Conservation (phyloP, 2,329 filamentous ascomycete species). For the Colletotrichum costaricense region DNA sequence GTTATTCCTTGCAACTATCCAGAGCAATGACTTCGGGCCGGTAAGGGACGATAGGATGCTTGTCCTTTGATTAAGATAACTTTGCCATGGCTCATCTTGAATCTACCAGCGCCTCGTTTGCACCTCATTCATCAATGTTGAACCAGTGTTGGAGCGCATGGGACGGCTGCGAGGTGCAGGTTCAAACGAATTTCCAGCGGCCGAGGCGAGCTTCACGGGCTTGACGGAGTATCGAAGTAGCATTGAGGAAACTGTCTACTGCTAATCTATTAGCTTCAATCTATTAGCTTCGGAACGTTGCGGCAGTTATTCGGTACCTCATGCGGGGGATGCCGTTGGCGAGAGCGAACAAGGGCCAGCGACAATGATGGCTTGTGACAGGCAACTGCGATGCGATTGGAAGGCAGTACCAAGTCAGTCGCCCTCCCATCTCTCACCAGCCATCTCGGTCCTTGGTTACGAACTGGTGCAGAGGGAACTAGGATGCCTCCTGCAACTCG, state of each 20-base stretch:
- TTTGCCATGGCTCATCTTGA: constrained; percentile 13
- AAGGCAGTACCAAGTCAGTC: constrained; percentile 26
- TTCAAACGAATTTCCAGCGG: neutral
- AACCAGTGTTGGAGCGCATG: neutral
- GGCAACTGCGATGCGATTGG: constrained; percentile 2
- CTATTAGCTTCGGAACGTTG: neutral
- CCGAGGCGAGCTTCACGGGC: neutral
- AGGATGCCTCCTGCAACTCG: constrained; percentile 23
- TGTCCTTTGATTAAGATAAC: constrained; percentile 8
- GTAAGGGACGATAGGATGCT: constrained; percentile 16
- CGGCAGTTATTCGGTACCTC: neutral
- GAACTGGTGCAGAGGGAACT: constrained; percentile 12
- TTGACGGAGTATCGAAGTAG: neutral
- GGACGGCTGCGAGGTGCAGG: neutral
- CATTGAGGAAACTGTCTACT: neutral
- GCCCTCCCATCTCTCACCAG: constrained; percentile 9
- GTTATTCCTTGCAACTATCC: constrained; percentile 1
- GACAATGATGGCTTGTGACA: neutral
- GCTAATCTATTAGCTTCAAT: neutral
- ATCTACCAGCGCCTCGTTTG: constrained; percentile 5
- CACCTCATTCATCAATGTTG: constrained; percentile 14
- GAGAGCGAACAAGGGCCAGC: constrained; percentile 2
- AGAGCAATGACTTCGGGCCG: constrained; percentile 19
- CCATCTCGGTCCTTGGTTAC: constrained; percentile 13
- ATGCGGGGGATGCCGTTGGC: neutral